Evolutionary conservation across 2,329 filamentous ascomycete species (phyloP), one percentile per base, ranked within the genome.

Genomic region (Alternaria ethzedia): DNA sequence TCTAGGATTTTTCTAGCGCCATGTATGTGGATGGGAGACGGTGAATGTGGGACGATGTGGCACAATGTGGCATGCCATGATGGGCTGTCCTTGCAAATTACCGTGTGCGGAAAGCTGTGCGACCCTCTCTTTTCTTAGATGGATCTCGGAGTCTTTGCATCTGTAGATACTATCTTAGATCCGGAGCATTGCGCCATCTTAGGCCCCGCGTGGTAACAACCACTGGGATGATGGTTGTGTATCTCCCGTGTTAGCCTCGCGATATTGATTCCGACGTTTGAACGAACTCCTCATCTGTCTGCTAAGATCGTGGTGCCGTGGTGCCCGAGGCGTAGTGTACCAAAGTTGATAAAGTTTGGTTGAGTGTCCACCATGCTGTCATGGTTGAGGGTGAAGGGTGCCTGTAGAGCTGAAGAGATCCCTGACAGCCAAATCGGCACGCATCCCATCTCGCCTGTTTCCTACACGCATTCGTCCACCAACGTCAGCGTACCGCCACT

Each of bases 1-100:
- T 72, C 66, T 67, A 69, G 70, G 61, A 66, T 51, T 56, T 55
- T 69, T 74, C 69, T 73, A 74, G 71, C 66, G 71, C 64, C n/a
- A 30, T 28, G 17, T 49, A 32, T 36, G 28, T 41, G 54, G 59
- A 51, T 25, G 46, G 45, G 25, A 17, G 21, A 46, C 12, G 44
- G 32, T 26, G 47, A 28, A 56, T 28, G 51, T 26, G 21, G 57
- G 49, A 54, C 30, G 20, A 52, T 52, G 49, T 36, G 51, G 52
- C 17, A 54, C 50, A 23, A 51, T 50, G 55, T 63, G 41, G 49
- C 46, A 51, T 51, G 28, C 49, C 15, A 7, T 62, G 51, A 32
- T 52, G 30, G 50, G 20, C 45, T 51, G 30, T 12, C 20, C 36
- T 47, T 44, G 25, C 21, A 20, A 45, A 15, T 32, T 46, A 60